Evolutionary conservation across 1,284 basidiomycete genomes (phyloP).

Genomic region (Cutaneotrichosporon dermatis): DNA sequence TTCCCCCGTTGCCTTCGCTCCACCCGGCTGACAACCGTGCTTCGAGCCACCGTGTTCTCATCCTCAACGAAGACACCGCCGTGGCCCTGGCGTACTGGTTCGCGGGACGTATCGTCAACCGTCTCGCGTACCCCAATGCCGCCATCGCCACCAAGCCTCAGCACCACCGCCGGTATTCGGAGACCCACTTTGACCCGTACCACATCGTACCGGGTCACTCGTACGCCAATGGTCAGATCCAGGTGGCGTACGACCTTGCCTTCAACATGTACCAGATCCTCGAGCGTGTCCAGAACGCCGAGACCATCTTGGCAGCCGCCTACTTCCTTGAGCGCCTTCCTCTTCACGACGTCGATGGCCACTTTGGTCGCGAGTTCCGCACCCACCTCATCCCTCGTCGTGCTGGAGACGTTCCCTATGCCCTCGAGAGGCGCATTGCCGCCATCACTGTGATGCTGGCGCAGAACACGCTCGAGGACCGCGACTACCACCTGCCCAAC

Average conservation of each 20-base stretch:
- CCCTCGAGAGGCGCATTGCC: constrained; percentile 2
- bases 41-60: background rate
- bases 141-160: background rate
- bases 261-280: constrained; percentile 11
- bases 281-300: constrained; percentile 7
- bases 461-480: constrained; percentile 4
- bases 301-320: constrained; percentile 14
- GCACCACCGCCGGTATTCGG: background rate
- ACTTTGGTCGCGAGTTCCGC: constrained; percentile 5
- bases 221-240: constrained; percentile 3
- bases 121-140: background rate
- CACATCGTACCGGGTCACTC: constrained; percentile 8
- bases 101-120: background rate
- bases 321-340: constrained; percentile 17
- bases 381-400: background rate
- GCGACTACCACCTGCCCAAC: constrained; percentile 3
- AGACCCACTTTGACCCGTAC: constrained; percentile 11
- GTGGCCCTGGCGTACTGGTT: background rate
- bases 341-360: constrained; percentile 12
- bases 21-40: background rate
- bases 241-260: constrained; percentile 8
- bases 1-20: background rate
- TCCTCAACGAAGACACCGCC: background rate
- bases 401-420: background rate
- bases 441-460: background rate